A percentile compares a stretch with the other conserved stretches of the same genome.
Conservation (phyloP, 805 yeast species). For the Teunomyces funiuensis region DNA sequence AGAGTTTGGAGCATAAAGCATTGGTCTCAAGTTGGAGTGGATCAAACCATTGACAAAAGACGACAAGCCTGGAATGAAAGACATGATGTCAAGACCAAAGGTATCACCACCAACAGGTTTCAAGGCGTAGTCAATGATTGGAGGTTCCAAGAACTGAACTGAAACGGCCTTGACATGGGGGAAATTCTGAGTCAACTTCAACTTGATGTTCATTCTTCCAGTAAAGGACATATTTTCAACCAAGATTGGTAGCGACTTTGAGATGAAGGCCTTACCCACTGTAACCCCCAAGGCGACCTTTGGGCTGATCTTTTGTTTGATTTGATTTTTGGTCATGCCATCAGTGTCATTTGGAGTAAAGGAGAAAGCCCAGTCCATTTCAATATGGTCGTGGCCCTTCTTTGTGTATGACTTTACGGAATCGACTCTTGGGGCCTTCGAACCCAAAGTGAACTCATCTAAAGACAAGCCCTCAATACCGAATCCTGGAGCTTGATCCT, state of each 20-base stretch:
- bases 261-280: constrained; percentile 76
- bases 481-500: constrained; percentile 76
- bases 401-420: constrained; percentile 72
- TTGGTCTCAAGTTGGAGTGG: constrained; percentile 70
- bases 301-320: constrained; percentile 70
- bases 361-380: constrained; percentile 82
- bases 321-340: constrained; percentile 77
- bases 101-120: constrained; percentile 90
- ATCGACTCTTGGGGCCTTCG: constrained; percentile 75
- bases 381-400: constrained; percentile 63
- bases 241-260: constrained; percentile 72
- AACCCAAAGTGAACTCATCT: constrained; percentile 77
- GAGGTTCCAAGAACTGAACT: constrained; percentile 73
- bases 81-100: constrained; percentile 83
- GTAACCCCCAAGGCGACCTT: constrained; percentile 80
- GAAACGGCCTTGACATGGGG: constrained; percentile 80
- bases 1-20: constrained; percentile 81
- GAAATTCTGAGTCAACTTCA: constrained; percentile 61
- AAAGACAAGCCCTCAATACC: constrained; percentile 74
- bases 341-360: constrained; percentile 82
- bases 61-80: constrained; percentile 77
- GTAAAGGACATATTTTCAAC: constrained; percentile 78
- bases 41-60: constrained; percentile 68
- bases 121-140: constrained; percentile 72
- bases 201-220: constrained; percentile 65